Evolutionary conservation across 1,284 basidiomycete genomes (phyloP).

Genomic region (Exsudoporus floridanus): DNA sequence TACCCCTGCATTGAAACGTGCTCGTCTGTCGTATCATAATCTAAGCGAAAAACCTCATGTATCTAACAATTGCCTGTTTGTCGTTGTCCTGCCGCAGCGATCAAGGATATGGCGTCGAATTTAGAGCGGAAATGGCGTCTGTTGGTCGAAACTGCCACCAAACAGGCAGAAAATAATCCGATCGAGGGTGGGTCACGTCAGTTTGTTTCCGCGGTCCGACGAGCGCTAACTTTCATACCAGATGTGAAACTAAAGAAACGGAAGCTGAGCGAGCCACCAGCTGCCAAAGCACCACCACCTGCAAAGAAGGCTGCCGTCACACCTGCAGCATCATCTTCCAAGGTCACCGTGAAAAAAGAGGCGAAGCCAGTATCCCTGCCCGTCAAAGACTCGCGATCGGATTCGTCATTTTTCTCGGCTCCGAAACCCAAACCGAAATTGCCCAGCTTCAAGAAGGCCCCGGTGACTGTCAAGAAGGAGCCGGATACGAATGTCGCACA

Average conservation of each 20-base stretch:
- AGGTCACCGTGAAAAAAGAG: constrained; percentile 45
- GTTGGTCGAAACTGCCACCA: constrained; percentile 48
- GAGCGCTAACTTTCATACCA: constrained; percentile 35
- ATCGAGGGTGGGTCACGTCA: constrained; percentile 72
- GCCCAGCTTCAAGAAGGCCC: constrained; percentile 77
- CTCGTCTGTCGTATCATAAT: constrained; percentile 38
- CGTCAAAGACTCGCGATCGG: constrained; percentile 75
- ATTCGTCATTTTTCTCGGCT: constrained; percentile 81
- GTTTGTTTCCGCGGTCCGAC: constrained; percentile 34
- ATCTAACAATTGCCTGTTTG: constrained; percentile 61
- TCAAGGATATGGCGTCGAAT: constrained; percentile 87
- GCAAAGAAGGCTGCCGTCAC: constrained; percentile 63
- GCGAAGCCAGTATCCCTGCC: constrained; percentile 41
- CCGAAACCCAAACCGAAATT: constrained; percentile 78
- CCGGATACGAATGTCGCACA: constrained; percentile 63
- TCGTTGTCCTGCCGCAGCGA: constrained; percentile 55
- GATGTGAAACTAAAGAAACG: constrained; percentile 71
- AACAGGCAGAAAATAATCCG: constrained; percentile 46
- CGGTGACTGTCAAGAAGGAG: constrained; percentile 51
- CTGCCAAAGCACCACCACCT: constrained; percentile 53
- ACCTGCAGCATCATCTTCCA: constrained; percentile 36
- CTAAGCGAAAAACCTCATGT: constrained; percentile 50
- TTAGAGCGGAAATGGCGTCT: constrained; percentile 78
- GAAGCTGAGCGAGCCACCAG: constrained; percentile 52
- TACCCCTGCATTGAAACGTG: constrained; percentile 27